Base-by-base conservation (phyloP, 345 rosid species). In the Cardiospermum halicacabum region DNA sequence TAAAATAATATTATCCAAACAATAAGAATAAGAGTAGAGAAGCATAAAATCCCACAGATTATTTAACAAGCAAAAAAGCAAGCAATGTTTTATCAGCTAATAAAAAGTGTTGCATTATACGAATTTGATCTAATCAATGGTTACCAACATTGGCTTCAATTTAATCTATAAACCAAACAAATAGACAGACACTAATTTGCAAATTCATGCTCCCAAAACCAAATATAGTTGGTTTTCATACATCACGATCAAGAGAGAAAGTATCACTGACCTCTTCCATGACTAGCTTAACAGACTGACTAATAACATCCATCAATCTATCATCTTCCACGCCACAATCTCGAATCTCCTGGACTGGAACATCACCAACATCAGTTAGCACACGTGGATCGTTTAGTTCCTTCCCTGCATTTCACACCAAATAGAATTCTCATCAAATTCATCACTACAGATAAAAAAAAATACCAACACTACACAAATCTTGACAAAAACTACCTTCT, bases 301-400 rank as follows among this genome's bases (percentile, higher is more conserved):
- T 77, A 13, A 94, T 84, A 62, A 91, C 99, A 66, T 77, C 82
- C 99, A 91, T 94, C 65, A 94, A 60, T 65, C 96, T 81, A 64
- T 91, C 97, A 81, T 91, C 97, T 73, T 91, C 88, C 32, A 91
- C 99, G 16, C 88, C 93, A 82, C 87, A 91, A 76, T 94, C 99
- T 71, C 97, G 89, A 72, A 94, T 91, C 75, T 94, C 99, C 75
- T 94, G 99, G 42, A 94, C 93, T 0, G 99, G 99, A 50, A 91
- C 91, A 72, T 94, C 99, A 2, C 99, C 97, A 51, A 91, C 96
- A 82, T 94, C 96, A 37, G 95, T 94, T 48, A 94, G 77, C 64
- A 94, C 96, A 30, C 93, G 80, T 2, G 99, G 96, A 70, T 94
- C 99, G 64, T 82, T 84, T 42, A 94, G 74, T 74, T 87, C 83